A percentile compares a stretch with the other conserved stretches of the same genome.
Evolutionary conservation across 1,284 basidiomycete species (phyloP).

Genomic region (Termitomyces sp.): DNA sequence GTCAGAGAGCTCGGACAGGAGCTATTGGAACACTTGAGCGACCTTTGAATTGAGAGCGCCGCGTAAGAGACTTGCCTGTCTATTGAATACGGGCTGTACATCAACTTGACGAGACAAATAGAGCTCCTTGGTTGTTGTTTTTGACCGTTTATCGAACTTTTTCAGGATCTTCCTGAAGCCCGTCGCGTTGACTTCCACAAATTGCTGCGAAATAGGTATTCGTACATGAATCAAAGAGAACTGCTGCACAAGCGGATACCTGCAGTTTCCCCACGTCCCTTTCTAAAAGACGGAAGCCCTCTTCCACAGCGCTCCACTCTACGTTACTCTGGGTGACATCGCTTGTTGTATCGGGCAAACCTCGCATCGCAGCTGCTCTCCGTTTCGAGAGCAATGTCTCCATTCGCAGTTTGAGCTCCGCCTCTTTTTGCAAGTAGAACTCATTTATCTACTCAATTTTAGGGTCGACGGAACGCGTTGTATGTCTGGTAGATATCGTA

Average conservation of each 20-base stretch:
- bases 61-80: constrained; percentile 59
- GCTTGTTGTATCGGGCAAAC: constrained; percentile 57
- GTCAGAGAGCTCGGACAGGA: constrained; percentile 94
- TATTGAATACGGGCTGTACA: constrained; percentile 96
- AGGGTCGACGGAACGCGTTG: constrained; percentile 3
- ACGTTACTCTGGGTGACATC: constrained; percentile 65
- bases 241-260: constrained; percentile 40
- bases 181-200: constrained; percentile 96
- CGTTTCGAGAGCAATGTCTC: constrained; percentile 93
- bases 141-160: constrained; percentile 98
- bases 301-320: constrained; percentile 91
- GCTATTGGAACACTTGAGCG: constrained; percentile 34
- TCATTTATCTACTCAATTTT: constrained; percentile 77
- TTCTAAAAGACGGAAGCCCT: constrained; percentile 94
- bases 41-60: neutral
- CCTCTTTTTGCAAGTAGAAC: constrained; percentile 99
- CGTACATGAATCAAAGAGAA: constrained; percentile 17
- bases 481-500: constrained; percentile 24
- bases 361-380: constrained; percentile 72
- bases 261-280: constrained; percentile 95
- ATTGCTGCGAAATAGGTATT: constrained; percentile 59
- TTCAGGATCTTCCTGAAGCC: constrained; percentile 98
- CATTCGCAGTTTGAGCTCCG: constrained; percentile 88
- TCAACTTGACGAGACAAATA: constrained; percentile 97
- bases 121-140: constrained; percentile 91